Base-by-base conservation (phyloP, 78 protist genomes). In the Dictyostelium purpureum region DNA sequence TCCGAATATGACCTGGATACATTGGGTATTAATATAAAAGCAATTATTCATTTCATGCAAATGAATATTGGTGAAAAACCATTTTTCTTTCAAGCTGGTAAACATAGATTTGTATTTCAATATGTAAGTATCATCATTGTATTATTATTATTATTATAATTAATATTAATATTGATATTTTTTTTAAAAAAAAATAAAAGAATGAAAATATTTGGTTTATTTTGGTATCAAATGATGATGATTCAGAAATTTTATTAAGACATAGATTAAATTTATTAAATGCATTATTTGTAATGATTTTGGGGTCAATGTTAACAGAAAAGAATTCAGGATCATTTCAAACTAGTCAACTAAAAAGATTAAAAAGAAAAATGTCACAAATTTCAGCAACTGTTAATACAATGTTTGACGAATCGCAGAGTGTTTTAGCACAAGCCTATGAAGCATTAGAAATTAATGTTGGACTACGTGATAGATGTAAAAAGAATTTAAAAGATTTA, bases 371-470 rank as follows among this genome's bases (percentile, higher is more conserved):
- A 75, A 85, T 85, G 91, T 54, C 91, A 43, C 79, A 70, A 54
- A 85, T 85, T 4, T 73, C 91, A 16, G 70, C 91, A 14, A 85
- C 91, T 7, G 91, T 85, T 0, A 85, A 85, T 73, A 51, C 76
- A 61, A 37, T 85, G 66, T 85, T 85, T 73, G 91, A 85, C 28
- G 91, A 85, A 43, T 85, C 91, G 4, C 91, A 85, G n/a, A 33
- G 54, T 37, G 91, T 85, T 2, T 51, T 85, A 12, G 77, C 66
- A 40, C 91, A 85, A 42, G 91, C 91, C 0, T 85, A 73, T 14
- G 91, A 85, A 66, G 45, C 57, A 19, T 57, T 85, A 16, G 91
- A 85, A 28, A 19, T 85, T 0, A 85, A 85, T 59, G 56, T 43
- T 19, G 78, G 77, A 16, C 21, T 85, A 6, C 14, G 91, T 31